A percentile compares a stretch with the other conserved stretches of the same genome.
Conservation (phyloP, 208 protist genomes). For the Blechomonas ayalai region DNA sequence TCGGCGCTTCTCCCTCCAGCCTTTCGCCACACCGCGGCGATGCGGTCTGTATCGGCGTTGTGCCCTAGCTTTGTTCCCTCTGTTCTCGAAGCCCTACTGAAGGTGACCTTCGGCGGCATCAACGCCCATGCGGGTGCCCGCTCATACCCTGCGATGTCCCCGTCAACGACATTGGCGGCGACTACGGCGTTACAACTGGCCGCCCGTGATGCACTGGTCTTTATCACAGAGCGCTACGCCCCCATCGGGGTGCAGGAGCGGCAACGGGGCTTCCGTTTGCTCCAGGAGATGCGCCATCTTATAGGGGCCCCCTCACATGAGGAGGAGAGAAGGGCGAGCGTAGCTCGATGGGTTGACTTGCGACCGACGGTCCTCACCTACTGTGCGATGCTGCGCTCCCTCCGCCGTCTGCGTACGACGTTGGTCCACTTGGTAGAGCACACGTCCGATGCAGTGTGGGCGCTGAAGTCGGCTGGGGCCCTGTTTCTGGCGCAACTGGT, state of each 20-base stretch:
- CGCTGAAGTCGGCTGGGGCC: not conserved
- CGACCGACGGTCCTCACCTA: no score
- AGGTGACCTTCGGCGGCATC: conserved; percentile 14
- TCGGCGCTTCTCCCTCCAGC: conserved; percentile 8
- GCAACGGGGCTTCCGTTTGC: no score
- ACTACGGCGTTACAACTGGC: no score
- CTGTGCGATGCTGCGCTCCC: conserved; percentile 1
- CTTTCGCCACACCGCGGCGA: conserved; percentile 12
- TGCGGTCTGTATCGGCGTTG: conserved; percentile 7
- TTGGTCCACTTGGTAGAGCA: conserved; percentile 4
- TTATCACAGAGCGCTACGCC: conserved; percentile 13
- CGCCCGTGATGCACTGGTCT: conserved; percentile 4
- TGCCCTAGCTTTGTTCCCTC: conserved; percentile 17
- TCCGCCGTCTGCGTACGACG: conserved; percentile 3
- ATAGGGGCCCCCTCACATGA: not conserved
- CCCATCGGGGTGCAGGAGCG: no score
- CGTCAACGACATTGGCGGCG: no score
- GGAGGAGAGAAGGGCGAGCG: conserved; percentile 1
- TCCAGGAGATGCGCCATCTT: no score
- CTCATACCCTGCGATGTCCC: no score
- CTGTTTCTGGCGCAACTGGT: conserved; percentile 7
- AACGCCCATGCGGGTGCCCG: no score
- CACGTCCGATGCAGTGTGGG: conserved; percentile 10
- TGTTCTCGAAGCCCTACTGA: conserved; percentile 21
- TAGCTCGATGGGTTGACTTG: no score